Evolutionary conservation across 2,329 filamentous ascomycete genomes (phyloP).

Genomic region (Chaetomium sp.): DNA sequence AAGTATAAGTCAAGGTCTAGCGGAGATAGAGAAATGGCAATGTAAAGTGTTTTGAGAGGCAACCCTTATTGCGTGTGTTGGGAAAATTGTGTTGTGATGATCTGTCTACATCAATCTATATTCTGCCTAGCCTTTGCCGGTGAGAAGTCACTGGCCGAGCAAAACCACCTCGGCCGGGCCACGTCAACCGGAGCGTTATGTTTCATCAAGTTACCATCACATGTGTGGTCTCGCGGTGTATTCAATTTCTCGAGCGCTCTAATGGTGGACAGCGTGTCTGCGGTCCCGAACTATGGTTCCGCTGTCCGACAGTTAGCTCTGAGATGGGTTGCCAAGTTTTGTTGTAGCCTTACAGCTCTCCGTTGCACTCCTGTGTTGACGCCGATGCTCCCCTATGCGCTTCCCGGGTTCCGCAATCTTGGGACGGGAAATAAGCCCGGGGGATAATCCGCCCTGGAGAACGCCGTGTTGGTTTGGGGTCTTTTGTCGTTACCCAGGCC

Average conservation of each 20-base stretch:
- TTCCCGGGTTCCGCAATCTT: neutral
- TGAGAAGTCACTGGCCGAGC: neutral
- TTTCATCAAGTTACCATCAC: neutral
- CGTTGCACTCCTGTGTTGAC: neutral
- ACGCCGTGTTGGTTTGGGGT: neutral
- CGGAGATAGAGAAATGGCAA: constrained; percentile 6
- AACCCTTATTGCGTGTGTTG: neutral
- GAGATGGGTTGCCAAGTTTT: neutral
- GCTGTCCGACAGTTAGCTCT: constrained; percentile 16
- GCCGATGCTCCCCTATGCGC: neutral
- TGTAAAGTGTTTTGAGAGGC: neutral
- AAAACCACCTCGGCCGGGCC: neutral
- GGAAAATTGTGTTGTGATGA: too few species aligned
- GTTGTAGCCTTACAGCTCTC: constrained; percentile 15
- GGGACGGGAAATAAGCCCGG: neutral
- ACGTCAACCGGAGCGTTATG: too few species aligned
- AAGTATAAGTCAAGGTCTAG: neutral
- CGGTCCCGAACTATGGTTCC: neutral
- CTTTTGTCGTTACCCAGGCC: neutral
- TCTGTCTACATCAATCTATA: neutral
- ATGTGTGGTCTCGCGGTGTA: neutral
- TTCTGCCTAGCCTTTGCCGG: too few species aligned
- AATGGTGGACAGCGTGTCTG: neutral
- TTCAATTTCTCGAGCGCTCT: neutral
- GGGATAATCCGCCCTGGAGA: neutral